Evolutionary conservation across 805 yeast genomes (phyloP).

Genomic region (Komagataella populi): DNA sequence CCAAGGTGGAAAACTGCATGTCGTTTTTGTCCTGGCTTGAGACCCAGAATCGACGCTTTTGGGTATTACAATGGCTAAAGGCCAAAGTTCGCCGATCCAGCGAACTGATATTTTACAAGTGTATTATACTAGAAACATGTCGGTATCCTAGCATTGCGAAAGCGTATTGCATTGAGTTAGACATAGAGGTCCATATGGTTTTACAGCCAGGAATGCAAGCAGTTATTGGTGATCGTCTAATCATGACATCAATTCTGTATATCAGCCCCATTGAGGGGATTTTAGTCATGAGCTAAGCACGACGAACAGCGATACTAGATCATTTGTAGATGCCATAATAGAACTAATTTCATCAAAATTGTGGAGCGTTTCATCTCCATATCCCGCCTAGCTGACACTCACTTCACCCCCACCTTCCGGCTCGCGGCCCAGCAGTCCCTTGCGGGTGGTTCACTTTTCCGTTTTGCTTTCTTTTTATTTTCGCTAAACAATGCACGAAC

Average conservation of each 20-base stretch:
- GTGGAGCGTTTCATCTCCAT: background rate
- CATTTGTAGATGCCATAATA: background rate
- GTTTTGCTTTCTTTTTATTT: background rate
- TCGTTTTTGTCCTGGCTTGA: background rate
- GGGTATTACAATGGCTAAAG: background rate
- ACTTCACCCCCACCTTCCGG: background rate
- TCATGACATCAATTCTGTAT: conserved; percentile 29
- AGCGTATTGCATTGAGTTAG: conserved; percentile 34
- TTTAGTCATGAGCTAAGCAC: conserved; percentile 19
- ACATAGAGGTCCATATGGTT: conserved; percentile 28
- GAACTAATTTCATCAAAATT: background rate
- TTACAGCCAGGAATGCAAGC: conserved; percentile 10
- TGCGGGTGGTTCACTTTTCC: background rate
- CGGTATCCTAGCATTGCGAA: conserved; percentile 16
- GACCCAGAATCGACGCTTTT: background rate
- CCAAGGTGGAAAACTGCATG: background rate
- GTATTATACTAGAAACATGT: conserved; percentile 14
- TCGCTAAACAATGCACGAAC: background rate
- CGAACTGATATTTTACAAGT: conserved; percentile 19
- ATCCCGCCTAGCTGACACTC: background rate
- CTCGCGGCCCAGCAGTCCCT: background rate
- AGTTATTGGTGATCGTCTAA: conserved; percentile 28
- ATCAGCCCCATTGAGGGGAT: conserved; percentile 25
- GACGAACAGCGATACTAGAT: background rate
- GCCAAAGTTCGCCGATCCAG: background rate